These are phyloP conservation scores for Pseudognaphalium luteoalbum DNA, from an alignment of 129 eudicot species.

Conservation along the genomic window DNA sequence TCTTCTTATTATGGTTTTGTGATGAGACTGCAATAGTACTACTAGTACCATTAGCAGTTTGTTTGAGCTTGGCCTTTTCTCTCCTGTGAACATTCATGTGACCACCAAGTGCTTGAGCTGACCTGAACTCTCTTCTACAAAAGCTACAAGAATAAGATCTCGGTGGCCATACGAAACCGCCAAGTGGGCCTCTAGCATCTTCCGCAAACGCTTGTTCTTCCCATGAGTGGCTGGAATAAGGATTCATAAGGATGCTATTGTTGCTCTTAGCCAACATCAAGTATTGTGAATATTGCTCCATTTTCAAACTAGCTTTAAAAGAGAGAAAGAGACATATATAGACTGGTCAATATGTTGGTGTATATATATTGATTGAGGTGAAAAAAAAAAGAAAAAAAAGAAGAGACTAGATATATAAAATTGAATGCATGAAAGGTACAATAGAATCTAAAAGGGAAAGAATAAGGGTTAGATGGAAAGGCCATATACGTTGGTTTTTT, in stretches of 20 bases:
- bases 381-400: too few relatives aligned
- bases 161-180: conserved; percentile 67
- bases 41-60: conserved; percentile 17
- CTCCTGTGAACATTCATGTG: conserved; percentile 82
- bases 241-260: conserved; percentile 26
- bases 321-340: conserved; percentile 16
- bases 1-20: conserved; percentile 21
- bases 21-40: neutral
- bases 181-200: conserved; percentile 52
- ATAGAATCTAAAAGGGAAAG: conserved; percentile 46
- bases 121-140: conserved; percentile 63
- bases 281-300: conserved; percentile 61
- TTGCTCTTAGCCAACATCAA: conserved; percentile 50
- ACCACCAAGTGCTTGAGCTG: conserved; percentile 87
- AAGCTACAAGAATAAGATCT: conserved; percentile 73
- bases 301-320: conserved; percentile 19
- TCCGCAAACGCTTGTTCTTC: conserved; percentile 55
- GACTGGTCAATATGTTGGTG: conserved; percentile 23
- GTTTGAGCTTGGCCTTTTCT: conserved; percentile 77
- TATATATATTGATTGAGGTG: neutral
- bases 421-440: conserved; percentile 57
- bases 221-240: conserved; percentile 37
- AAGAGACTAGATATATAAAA: too few relatives aligned
- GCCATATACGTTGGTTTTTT: conserved; percentile 35
- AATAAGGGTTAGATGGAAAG: conserved; percentile 35